Conservation (phyloP, 2,329 filamentous ascomycete species). For the Alternaria sp. region DNA sequence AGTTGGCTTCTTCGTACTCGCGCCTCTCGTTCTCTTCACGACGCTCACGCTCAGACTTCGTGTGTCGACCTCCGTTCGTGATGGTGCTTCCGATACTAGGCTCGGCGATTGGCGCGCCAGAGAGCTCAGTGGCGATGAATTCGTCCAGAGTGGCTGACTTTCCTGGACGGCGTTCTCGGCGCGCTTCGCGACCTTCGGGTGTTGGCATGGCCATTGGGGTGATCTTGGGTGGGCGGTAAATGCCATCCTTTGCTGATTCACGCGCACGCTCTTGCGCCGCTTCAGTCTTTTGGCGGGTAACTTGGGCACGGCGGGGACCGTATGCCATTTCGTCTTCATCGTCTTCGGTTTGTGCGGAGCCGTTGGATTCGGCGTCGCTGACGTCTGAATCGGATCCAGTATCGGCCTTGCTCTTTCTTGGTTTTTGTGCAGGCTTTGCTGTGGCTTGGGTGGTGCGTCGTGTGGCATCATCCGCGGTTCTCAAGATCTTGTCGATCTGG, state of each 20-base stretch:
- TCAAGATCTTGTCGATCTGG: constrained; percentile 93
- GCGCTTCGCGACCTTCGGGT: constrained; percentile 67
- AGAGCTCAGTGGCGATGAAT: constrained; percentile 86
- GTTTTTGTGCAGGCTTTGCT: constrained; percentile 24
- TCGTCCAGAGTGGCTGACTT: constrained; percentile 91
- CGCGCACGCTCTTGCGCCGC: constrained; percentile 28
- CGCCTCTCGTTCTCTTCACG: constrained; percentile 79
- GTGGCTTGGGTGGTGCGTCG: constrained; percentile 39
- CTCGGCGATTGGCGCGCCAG: constrained; percentile 79
- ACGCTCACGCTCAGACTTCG: constrained; percentile 79
- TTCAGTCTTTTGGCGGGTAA: constrained; percentile 42
- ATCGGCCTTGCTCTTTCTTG: constrained; percentile 48
- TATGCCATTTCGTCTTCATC: constrained; percentile 68
- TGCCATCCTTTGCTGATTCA: constrained; percentile 63
- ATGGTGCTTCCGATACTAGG: constrained; percentile 95
- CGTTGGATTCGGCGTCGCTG: constrained; percentile 46
- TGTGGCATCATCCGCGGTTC: constrained; percentile 77
- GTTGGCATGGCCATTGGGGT: constrained; percentile 85
- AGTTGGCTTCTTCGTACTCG: constrained; percentile 92
- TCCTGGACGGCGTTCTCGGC: constrained; percentile 67
- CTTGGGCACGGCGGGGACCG: constrained; percentile 66
- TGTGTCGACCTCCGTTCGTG: constrained; percentile 76
- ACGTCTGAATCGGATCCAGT: constrained; percentile 53
- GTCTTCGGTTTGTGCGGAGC: constrained; percentile 39
- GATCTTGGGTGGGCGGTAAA: constrained; percentile 90